Evolutionary conservation across 805 yeast species (phyloP).

Genomic region (Sungouiella blattae): DNA sequence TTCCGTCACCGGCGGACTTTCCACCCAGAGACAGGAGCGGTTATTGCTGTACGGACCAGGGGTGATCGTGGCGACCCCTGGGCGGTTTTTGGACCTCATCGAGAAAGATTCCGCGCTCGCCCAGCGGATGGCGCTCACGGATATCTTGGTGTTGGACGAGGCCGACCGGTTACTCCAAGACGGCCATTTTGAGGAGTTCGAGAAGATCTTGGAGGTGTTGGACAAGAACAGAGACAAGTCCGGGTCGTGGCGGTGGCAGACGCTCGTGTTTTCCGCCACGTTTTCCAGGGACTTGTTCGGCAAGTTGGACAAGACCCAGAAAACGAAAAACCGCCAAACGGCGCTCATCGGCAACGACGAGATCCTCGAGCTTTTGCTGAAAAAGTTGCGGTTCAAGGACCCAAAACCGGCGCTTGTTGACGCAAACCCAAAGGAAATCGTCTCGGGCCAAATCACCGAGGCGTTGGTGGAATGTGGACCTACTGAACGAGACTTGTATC

Average conservation of each 20-base stretch:
- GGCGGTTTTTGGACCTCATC: conserved; percentile 79
- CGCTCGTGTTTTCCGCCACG: conserved; percentile 93
- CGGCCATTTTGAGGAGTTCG: conserved; percentile 94
- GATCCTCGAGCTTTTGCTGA: conserved; percentile 60
- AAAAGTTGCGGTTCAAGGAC: conserved; percentile 68
- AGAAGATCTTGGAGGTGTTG: conserved; percentile 68
- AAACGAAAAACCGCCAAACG: conserved; percentile 19
- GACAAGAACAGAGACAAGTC: conserved; percentile 44
- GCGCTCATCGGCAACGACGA: conserved; percentile 48
- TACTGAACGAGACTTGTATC: conserved; percentile 81
- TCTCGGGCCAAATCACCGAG: conserved; percentile 74
- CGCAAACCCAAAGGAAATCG: conserved; percentile 79
- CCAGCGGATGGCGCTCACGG: conserved; percentile 42
- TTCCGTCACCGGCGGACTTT: conserved; percentile 89
- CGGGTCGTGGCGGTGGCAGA: conserved; percentile 60
- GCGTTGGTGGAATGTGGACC: conserved; percentile 90
- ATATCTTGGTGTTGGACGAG: conserved; percentile 76
- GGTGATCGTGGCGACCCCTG: conserved; percentile 91
- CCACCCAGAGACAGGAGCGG: conserved; percentile 91
- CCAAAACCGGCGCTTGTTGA: conserved; percentile 70
- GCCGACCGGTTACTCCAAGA: conserved; percentile 94
- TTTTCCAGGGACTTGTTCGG: conserved; percentile 79
- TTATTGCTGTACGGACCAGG: conserved; percentile 69
- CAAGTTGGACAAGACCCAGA: conserved; percentile 50
- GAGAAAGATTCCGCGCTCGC: conserved; percentile 54